Base-by-base conservation (phyloP, 164 flowering plant genomes). In the Vitis labrusca region DNA sequence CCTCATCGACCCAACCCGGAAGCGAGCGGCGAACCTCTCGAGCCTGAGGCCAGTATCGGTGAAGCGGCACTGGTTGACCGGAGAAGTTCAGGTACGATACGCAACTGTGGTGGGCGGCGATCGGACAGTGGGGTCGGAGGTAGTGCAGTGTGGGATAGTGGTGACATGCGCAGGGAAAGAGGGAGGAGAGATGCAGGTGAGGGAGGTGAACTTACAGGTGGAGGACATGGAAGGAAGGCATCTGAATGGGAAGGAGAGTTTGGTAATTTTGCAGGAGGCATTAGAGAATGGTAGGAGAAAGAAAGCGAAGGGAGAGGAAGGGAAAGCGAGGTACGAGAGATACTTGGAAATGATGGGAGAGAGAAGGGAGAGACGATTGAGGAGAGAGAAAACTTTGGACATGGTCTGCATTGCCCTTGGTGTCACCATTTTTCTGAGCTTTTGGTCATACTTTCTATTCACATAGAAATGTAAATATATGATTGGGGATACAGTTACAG, bases 171-270 rank as follows among this genome's bases (percentile, higher is more conserved):
- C 81, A 13, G 79, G 76, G 56, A 61, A 70, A 37, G 90, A 69
- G 53, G 85, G 78, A 9, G 85, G 73, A 14, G 80, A 71, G 75
- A 17, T 83, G 83, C 78, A 77, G 14, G 84, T 91, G 80, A 78
- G 74, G 71, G 98, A 91, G 73, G 85, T 86, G 83, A 79, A 85
- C 64, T n/a, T 93, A 82, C 79, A 74, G 73, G 73, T 87, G 79
- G 89, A 85, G 85, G 94, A 88, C 75, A 82, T 83, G 86, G 93
- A 89, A 2, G 96, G 96, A 44, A 86, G 61, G 68, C 69, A 64
- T 19, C 48, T 88, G 77, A 83, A 62, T 27, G 93, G 94, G 57
- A 77, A 63, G 80, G 86, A 87, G 0, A 84, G 88, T 69, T 57
- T 87, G 86, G 88, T 19, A 37, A 81, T 86, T 69, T 61, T 89